Base-by-base conservation (phyloP, 371 early-diverging fungal species). In the Circinella minor region DNA sequence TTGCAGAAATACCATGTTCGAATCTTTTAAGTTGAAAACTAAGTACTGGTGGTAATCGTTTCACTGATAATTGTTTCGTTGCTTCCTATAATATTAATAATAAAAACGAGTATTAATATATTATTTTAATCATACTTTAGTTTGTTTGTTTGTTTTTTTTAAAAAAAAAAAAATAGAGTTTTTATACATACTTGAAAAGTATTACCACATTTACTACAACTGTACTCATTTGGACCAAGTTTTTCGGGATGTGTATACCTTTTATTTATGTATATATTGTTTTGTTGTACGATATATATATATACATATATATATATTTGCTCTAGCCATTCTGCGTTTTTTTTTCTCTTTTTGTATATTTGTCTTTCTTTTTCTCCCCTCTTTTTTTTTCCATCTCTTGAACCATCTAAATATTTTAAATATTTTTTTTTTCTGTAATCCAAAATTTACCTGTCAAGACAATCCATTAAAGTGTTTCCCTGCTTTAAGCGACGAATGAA, bases 11-110 rank as follows among this genome's bases (percentile, higher is more conserved):
- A 4, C 89, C 86, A 71, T 93, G 94, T 74, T 95, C 96, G 72
- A 97, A 98, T 15, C 98, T 90, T 90, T 95, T 57, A 15, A 98
- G 80, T 72, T 97, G 97, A 57, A 98, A 91, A 57, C 93, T 88
- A 48, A 98, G 78, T 4, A 97, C 94, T 0, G 95, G 93, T 3
- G 98, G 97, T 49, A 97, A 82, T 64, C 84, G 80, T 71, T 94
- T 92, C 49, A 96, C 75, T 1, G 94, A 93, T 17, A 97, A 81
- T 72, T 95, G 96, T 81, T 96, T 97, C 20, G 92, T 89, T 0
- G 95, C 93, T 47, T 91, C 89, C 80, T 83, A 66, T 65, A 34
- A 6, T 46, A 20, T 11, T n/a, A 8, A 13, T 8, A 43, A 10
- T 14, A 57, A 10, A 11, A 43, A 48, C 37, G 27, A 27, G 27